Evolutionary conservation across 306 rosid species (phyloP), one percentile per base, ranked within the genome.

Genomic region (Dalbergia cochinchinensis): DNA sequence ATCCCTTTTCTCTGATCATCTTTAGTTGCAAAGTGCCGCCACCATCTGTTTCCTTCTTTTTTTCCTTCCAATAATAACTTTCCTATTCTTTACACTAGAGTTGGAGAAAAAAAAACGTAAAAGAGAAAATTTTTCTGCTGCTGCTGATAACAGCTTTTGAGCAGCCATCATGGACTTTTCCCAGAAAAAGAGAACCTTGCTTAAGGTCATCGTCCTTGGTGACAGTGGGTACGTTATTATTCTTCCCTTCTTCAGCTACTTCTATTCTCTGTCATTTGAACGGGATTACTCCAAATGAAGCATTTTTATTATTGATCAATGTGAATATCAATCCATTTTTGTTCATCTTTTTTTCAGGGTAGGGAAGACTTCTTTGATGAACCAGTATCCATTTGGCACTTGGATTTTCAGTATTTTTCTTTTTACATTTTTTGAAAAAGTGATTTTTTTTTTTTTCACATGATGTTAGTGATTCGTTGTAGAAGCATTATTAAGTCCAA

Each of bases 291-390:
- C 53, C 6, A n/a, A 20, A 4, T 59, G 42, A 61, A 0, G 50
- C 47, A 16, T 44, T 14, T 35, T 42, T 16, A 10, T 1, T 39
- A 42, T 59, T 39, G 26, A 47, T 16, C 11, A 62, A 70, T 65
- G 20, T 75, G 26, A 8, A n/a, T 18, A 58, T n/a, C 55, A 12
- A 34, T 82, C 8, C n/a, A 66, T 50, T 65, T 59, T 77, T 71
- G 14, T 39, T 74, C 37, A 33, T 64, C 59, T 45, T n/a, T 8
- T 78, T 80, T 88, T 83, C 98, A 94, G 98, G 80, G 97, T 94
- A 62, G 98, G 98, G 26, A 94, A 92, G 82, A 92, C 97, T 1
- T 91, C 97, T 39, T 79, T 94, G 89, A 92, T 94, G 95, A 92
- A 92, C 81, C 94, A 87, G 99, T 92, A 94, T 91, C 95, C 94